A percentile compares a stretch with the other conserved stretches of the same genome.
Evolutionary conservation across 1,284 basidiomycete genomes (phyloP).

Genomic region (Cutaneotrichosporon curvatum): DNA sequence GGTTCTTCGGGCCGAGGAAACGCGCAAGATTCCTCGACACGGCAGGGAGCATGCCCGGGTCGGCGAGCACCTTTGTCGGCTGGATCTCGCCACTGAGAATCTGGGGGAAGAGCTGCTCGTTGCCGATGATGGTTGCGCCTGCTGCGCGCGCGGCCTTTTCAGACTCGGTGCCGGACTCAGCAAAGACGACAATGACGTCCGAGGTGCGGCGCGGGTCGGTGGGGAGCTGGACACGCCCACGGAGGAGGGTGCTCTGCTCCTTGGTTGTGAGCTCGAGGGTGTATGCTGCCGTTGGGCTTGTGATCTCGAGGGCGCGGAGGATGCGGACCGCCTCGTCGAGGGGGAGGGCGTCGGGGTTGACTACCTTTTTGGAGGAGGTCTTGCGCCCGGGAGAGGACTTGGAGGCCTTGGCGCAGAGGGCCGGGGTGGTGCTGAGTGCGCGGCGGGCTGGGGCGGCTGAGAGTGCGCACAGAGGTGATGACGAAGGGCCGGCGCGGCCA

Average conservation of each 20-base stretch:
- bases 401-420: neutral
- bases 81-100: constrained; percentile 35
- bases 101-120: constrained; percentile 70
- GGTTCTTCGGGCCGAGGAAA: constrained; percentile 81
- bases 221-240: constrained; percentile 65
- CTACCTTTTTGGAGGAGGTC: constrained; percentile 9
- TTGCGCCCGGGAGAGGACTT: neutral
- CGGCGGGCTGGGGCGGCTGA: neutral
- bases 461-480: neutral
- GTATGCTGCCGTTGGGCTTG: constrained; percentile 64
- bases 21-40: constrained; percentile 79
- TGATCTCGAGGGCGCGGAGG: constrained; percentile 61
- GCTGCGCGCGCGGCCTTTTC: constrained; percentile 64
- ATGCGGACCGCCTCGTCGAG: constrained; percentile 36
- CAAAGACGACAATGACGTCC: constrained; percentile 76
- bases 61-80: constrained; percentile 56
- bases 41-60: constrained; percentile 66
- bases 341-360: constrained; percentile 30
- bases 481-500: too few relatives aligned
- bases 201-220: constrained; percentile 62
- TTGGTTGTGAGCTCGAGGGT: constrained; percentile 73
- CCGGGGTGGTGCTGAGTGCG: neutral
- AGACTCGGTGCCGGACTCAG: constrained; percentile 50
- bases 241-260: constrained; percentile 63
- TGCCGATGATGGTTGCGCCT: constrained; percentile 80